A percentile compares a stretch with the other conserved stretches of the same genome.
phyloP scores from a whole-genome alignment of 257 asterid genomes.

The Linderniella brevidens region DNA sequence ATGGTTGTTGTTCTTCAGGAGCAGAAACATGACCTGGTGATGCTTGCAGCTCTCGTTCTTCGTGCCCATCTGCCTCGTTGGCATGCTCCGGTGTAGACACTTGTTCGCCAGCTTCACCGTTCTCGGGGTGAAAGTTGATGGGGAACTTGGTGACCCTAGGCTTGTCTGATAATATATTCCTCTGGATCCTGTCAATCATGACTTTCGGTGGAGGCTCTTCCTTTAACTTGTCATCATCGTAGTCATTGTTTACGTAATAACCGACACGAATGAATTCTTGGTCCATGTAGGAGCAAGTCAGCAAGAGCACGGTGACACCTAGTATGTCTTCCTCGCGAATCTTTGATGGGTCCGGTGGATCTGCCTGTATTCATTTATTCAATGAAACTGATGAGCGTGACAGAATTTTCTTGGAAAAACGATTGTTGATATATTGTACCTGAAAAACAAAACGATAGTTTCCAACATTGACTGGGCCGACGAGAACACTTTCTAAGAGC shows the following conservation, averaged over 20 bases:
- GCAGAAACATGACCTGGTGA: slow-evolving; percentile 20
- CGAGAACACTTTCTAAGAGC: slow-evolving; percentile 90
- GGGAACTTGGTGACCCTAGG: slow-evolving; percentile 96
- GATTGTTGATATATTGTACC: slow-evolving; percentile 18
- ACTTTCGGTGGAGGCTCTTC: slow-evolving; percentile 88
- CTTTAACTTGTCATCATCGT: slow-evolving; percentile 63
- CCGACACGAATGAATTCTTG: slow-evolving; percentile 95
- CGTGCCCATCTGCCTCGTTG: slow-evolving; percentile 33
- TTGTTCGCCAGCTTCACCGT: slow-evolving; percentile 46
- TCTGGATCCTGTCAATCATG: slow-evolving; percentile 62
- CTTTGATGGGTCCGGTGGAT: slow-evolving; percentile 91
- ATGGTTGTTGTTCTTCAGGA: slow-evolving; percentile 17
- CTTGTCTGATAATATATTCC: slow-evolving; percentile 72
- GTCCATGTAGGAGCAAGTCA: slow-evolving; percentile 85
- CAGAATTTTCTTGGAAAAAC: background rate
- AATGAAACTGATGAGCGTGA: background rate
- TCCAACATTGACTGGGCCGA: slow-evolving; percentile 95
- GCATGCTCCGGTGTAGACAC: slow-evolving; percentile 33
- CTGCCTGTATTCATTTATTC: slow-evolving; percentile 39
- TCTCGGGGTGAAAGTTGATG: slow-evolving; percentile 66
- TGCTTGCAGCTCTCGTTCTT: slow-evolving; percentile 24
- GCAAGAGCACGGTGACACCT: slow-evolving; percentile 82
- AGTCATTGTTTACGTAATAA: slow-evolving; percentile 86
- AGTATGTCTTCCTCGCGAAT: slow-evolving; percentile 92
- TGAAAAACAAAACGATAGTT: slow-evolving; percentile 82